A percentile compares a stretch with the other conserved stretches of the same genome.
Evolutionary conservation across 768 basidiomycete species (phyloP).

Genomic region (Russula virescens): DNA sequence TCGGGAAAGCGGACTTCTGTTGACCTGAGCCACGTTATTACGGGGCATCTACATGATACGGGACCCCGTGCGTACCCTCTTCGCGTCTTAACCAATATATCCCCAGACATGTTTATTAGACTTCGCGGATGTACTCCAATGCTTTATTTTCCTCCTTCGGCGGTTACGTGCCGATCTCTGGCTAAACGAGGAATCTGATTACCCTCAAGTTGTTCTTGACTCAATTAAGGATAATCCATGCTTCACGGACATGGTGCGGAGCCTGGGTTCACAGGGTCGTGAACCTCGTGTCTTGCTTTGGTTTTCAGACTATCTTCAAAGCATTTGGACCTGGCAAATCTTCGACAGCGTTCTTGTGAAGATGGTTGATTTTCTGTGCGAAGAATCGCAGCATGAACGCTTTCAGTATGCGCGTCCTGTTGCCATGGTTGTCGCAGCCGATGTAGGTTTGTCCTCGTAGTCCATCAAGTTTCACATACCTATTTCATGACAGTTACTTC

Average conservation of each 20-base stretch:
- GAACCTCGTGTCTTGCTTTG: constrained; percentile 52
- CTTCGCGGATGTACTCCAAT: constrained; percentile 52
- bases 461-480: neutral
- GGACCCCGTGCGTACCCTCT: constrained; percentile 52
- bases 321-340: constrained; percentile 46
- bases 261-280: constrained; percentile 31
- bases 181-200: constrained; percentile 63
- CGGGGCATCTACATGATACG: constrained; percentile 53
- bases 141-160: constrained; percentile 54
- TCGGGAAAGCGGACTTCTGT: constrained; percentile 33
- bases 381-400: constrained; percentile 74
- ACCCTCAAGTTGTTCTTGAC: constrained; percentile 74
- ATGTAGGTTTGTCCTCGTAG: constrained; percentile 41
- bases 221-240: constrained; percentile 73
- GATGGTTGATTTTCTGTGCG: constrained; percentile 67
- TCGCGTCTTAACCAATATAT: constrained; percentile 16
- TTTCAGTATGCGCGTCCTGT: constrained; percentile 54
- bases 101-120: constrained; percentile 36
- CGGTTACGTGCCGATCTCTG: constrained; percentile 56
- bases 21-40: constrained; percentile 49
- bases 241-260: constrained; percentile 44
- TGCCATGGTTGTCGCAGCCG: constrained; percentile 53
- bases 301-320: constrained; percentile 58
- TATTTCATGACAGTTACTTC: constrained; percentile 30
- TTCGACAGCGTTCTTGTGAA: constrained; percentile 59